These are phyloP conservation scores for Citrus reticulata DNA, from an alignment of 345 rosid genomes.

Conservation along the genomic window DNA sequence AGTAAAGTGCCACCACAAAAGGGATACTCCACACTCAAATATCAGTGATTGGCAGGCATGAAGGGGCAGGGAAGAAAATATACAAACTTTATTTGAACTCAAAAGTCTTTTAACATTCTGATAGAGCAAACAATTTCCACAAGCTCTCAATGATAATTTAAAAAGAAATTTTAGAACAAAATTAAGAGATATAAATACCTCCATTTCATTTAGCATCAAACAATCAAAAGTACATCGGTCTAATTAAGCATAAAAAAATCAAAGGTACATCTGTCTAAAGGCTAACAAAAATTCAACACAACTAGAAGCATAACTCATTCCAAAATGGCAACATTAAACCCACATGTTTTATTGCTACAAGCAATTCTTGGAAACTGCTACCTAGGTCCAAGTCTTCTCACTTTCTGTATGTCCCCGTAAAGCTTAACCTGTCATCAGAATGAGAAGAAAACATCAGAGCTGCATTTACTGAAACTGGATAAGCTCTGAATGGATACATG, in stretches of 20 bases:
- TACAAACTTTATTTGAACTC: not conserved
- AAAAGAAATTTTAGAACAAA: not conserved
- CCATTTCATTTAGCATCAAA: not conserved
- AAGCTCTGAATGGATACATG: not conserved
- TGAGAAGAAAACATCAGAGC: not conserved
- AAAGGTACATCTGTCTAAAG: not conserved
- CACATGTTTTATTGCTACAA: not conserved
- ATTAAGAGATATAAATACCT: not conserved
- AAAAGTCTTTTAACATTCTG: not conserved
- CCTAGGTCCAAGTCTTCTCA: not conserved
- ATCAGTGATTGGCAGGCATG: conserved; percentile 1
- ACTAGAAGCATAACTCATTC: not conserved
- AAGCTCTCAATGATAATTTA: not conserved
- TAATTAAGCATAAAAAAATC: not conserved
- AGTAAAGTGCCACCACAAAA: not conserved
- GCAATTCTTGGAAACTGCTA: not conserved
- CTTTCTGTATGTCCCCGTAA: not conserved
- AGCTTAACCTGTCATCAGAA: not conserved
- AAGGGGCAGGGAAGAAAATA: not conserved
- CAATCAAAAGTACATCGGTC: not conserved
- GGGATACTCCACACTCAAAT: conserved; percentile 12
- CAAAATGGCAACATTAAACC: not conserved
- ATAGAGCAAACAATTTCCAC: not conserved
- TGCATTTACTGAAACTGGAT: not conserved
- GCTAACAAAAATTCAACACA: not conserved